Evolutionary conservation across 1,284 basidiomycete species (phyloP).

Genomic region (Bjerkandera adusta): DNA sequence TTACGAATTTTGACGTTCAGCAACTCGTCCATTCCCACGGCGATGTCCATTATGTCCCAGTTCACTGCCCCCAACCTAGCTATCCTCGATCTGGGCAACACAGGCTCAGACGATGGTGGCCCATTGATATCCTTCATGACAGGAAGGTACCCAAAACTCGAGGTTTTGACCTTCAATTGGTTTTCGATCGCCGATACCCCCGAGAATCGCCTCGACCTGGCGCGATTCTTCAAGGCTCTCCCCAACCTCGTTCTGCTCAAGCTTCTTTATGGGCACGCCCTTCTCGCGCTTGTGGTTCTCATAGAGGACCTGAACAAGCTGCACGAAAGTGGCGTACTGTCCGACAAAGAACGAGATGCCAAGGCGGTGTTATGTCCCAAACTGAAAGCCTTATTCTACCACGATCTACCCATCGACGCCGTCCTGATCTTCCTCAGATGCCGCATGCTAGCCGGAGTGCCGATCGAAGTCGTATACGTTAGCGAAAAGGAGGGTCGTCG

Average conservation of each 20-base stretch:
- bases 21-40: constrained; percentile 39
- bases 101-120: constrained; percentile 46
- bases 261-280: constrained; percentile 37
- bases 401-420: not conserved
- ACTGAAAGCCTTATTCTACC: not conserved
- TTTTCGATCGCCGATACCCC: constrained; percentile 40
- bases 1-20: constrained; percentile 52
- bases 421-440: not conserved
- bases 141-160: constrained; percentile 42
- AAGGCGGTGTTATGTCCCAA: not conserved
- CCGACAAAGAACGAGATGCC: not conserved
- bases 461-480: too few species aligned
- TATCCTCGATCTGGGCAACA: constrained; percentile 54
- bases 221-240: constrained; percentile 51
- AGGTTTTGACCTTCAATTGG: constrained; percentile 47
- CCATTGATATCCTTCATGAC: constrained; percentile 42
- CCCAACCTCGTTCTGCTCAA: constrained; percentile 48
- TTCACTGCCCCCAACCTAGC: constrained; percentile 26
- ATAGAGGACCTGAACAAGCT: constrained; percentile 30
- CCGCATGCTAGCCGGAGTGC: too few species aligned
- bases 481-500: too few species aligned
- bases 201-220: constrained; percentile 12
- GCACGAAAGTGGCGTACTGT: not conserved
- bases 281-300: constrained; percentile 44
- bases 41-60: constrained; percentile 37